Evolutionary conservation across 1,284 basidiomycete genomes (phyloP).

Genomic region (Pascua guehoae): DNA sequence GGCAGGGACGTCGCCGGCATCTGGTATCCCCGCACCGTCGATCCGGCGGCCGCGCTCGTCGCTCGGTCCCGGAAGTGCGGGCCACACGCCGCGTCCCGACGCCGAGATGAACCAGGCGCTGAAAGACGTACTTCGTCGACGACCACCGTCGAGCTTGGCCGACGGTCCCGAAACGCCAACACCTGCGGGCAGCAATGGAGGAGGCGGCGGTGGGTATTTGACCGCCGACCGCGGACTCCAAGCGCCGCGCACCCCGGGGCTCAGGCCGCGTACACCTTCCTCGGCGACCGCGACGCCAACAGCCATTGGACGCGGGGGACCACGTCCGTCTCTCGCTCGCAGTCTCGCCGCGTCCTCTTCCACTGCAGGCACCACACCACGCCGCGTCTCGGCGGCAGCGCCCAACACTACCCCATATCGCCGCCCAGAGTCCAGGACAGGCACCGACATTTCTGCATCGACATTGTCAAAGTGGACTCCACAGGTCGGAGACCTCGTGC

Average conservation of each 20-base stretch:
- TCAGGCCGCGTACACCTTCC: slow-evolving; percentile 27
- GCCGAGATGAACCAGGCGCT: slow-evolving; percentile 38
- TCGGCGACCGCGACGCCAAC: slow-evolving; percentile 24
- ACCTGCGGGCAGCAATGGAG: not conserved
- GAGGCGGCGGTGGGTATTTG: slow-evolving; percentile 4
- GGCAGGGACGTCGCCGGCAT: slow-evolving; percentile 18
- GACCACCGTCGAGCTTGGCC: slow-evolving; percentile 22
- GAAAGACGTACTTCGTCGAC: slow-evolving; percentile 32
- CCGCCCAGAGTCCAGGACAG: slow-evolving; percentile 37
- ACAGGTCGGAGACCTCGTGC: slow-evolving; percentile 68
- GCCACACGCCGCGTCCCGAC: slow-evolving; percentile 14
- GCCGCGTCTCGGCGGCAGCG: too few relatives aligned
- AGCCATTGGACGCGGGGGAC: too few relatives aligned
- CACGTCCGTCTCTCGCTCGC: too few relatives aligned
- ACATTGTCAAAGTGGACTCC: slow-evolving; percentile 28
- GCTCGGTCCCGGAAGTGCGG: slow-evolving; percentile 26
- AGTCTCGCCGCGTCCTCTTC: slow-evolving; percentile 18
- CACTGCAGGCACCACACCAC: slow-evolving; percentile 22
- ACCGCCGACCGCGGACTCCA: slow-evolving; percentile 8
- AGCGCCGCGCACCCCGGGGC: slow-evolving; percentile 37
- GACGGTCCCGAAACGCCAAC: slow-evolving; percentile 33
- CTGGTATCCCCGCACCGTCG: slow-evolving; percentile 41
- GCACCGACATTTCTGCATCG: slow-evolving; percentile 7
- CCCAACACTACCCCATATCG: slow-evolving; percentile 29
- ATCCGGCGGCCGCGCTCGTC: slow-evolving; percentile 40